These are phyloP conservation scores for Peribolospora baueri DNA, from an alignment of 768 basidiomycete species.

Conservation along the genomic window DNA sequence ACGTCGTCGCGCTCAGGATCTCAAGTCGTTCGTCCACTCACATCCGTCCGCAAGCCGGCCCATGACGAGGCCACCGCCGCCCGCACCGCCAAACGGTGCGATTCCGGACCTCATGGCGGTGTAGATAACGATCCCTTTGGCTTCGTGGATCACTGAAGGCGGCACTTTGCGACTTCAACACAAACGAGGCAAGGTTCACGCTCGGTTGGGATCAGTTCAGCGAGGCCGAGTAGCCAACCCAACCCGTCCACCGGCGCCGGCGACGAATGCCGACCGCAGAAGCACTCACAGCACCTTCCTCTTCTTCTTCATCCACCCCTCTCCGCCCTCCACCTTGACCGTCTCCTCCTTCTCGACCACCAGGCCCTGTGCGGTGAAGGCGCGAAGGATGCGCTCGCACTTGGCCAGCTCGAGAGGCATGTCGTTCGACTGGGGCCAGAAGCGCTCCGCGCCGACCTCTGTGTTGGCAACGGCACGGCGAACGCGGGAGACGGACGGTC, in stretches of 20 bases:
- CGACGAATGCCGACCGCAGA: no score
- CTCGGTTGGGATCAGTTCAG: no score
- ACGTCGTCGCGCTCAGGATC: no score
- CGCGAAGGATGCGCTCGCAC: constrained; percentile 12
- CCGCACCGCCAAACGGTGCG: constrained; percentile 8
- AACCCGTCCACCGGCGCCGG: no score
- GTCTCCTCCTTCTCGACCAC: constrained; percentile 3
- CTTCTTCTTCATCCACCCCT: constrained; percentile 5
- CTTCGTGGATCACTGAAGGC: background rate
- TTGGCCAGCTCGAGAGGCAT: constrained; percentile 12
- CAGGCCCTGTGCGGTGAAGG: constrained; percentile 12
- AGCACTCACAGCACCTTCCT: constrained; percentile 6
- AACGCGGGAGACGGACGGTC: no score
- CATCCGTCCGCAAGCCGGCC: constrained; percentile 7
- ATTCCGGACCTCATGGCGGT: constrained; percentile 8
- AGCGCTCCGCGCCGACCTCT: constrained; percentile 5
- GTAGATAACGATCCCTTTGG: constrained; percentile 9
- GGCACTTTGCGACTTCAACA: background rate
- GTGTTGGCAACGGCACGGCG: background rate
- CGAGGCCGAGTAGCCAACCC: no score
- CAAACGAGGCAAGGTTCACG: no score
- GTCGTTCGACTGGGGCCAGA: constrained; percentile 10
- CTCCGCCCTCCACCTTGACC: background rate
- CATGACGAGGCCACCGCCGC: constrained; percentile 9
- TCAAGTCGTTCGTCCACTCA: background rate